Base-by-base conservation (phyloP, 805 yeast species). In the Helenozyma rhizophorensis region DNA sequence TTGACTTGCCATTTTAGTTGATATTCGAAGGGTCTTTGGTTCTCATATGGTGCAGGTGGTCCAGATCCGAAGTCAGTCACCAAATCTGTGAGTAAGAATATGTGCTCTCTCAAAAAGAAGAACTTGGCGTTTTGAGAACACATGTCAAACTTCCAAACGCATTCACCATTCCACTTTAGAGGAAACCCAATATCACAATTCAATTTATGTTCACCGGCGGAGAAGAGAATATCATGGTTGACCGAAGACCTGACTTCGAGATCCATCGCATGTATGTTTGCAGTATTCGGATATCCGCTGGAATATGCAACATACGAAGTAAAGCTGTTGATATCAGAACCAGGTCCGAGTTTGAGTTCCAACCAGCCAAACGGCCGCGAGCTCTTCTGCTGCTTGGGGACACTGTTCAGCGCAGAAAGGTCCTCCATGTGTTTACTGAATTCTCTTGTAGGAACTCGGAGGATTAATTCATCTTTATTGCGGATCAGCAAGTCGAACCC, bases 381-480 rank as follows among this genome's bases (percentile, higher is more conserved):
- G 28, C 30, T 32, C 19, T 36, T 35, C 17, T 36, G 42, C 14
- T 34, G 38, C 30, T 35, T 31, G 8, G 32, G 25, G 6, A 11
- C 14, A 14, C 13, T 14, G 7, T 16, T 21, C 19, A 5, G 7
- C 8, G 27, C 16, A 11, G 32, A 28, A 38, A 39, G 35, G 35
- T 30, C 43, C 12, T 54, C 65, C 30, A 55, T 58, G 53, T 86
- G 93, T 54, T 89, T 89, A 42, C 95, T 83, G 21, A 73, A 62
- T 53, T 93, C 98, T 37, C 96, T 65, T 11, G 84, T 78, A 0
- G 98, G 98, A 0, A 89, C 61, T 42, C 95, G 70, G 25, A 87
- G 40, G 5, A 80, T 72, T 2, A 79, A 59, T 35, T 83, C 86
- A 43, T 86, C 94, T 21, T 65, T 62, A 4, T 83, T 69, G 22